phyloP scores from a whole-genome alignment of 129 eudicot genomes.

The Deinandra increscens region DNA sequence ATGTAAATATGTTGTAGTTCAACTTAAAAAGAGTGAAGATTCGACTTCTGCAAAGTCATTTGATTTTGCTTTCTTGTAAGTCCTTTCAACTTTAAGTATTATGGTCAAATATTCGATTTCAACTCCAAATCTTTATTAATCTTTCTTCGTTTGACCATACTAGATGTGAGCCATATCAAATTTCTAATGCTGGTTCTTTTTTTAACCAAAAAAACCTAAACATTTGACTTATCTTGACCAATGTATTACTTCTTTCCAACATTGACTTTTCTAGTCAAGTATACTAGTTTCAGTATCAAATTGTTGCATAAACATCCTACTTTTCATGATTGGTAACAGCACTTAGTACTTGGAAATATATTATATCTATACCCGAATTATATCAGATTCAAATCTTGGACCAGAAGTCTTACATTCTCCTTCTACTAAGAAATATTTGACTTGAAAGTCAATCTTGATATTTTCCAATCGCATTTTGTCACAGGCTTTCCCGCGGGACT shows the following conservation, averaged over 20 bases:
- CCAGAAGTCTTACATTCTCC: neutral
- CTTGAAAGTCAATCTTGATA: constrained; percentile 1
- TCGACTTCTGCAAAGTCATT: neutral
- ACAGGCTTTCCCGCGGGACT: constrained; percentile 82
- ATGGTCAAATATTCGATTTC: neutral
- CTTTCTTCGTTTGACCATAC: neutral
- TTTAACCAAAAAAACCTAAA: neutral
- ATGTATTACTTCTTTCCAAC: neutral
- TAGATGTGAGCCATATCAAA: neutral
- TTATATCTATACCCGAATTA: neutral
- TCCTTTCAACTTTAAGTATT: neutral
- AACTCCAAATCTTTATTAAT: neutral
- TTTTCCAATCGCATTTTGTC: neutral
- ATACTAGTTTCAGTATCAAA: neutral
- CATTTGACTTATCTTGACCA: neutral
- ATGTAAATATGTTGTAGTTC: neutral
- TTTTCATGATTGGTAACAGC: neutral
- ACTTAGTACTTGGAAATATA: neutral
- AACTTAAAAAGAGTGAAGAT: neutral
- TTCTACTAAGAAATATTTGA: neutral
- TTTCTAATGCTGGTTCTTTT: neutral
- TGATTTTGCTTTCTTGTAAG: neutral
- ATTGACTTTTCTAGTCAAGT: neutral
- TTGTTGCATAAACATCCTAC: neutral
- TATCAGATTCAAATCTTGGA: neutral